A percentile compares a stretch with the other conserved stretches of the same genome.
Conservation (phyloP, 371 early-diverging fungal genomes). For the Batkoa obscura region DNA sequence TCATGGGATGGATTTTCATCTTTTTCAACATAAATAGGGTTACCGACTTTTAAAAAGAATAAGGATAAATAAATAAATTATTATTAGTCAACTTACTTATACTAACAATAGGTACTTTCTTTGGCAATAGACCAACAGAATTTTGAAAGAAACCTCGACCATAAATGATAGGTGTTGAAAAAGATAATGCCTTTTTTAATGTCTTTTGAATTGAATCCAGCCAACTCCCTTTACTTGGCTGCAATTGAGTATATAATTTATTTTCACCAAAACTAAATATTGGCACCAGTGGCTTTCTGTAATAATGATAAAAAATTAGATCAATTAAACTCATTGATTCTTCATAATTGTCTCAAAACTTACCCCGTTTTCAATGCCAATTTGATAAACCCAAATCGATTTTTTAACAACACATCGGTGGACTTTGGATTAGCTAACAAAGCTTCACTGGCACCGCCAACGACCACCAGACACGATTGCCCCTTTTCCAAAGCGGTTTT, state of each 20-base stretch:
- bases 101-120: constrained; percentile 25
- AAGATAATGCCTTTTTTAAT: constrained; percentile 8
- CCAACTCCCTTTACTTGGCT: too few relatives aligned
- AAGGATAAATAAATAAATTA: background rate
- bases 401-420: constrained; percentile 37
- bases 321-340: too few relatives aligned
- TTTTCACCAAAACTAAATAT: constrained; percentile 65
- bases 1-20: constrained; percentile 33
- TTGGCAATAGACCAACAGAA: constrained; percentile 32
- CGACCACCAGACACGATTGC: constrained; percentile 46
- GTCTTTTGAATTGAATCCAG: too few relatives aligned
- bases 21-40: constrained; percentile 33
- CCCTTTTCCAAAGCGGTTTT: too few relatives aligned
- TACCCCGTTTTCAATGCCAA: constrained; percentile 49
- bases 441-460: constrained; percentile 63
- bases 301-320: background rate
- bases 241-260: constrained; percentile 48
- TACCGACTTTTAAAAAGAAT: constrained; percentile 21
- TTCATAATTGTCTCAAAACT: background rate
- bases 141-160: constrained; percentile 49
- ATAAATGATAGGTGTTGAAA: constrained; percentile 33
- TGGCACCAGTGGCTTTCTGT: constrained; percentile 40
- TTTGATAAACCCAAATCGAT: constrained; percentile 60
- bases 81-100: constrained; percentile 18
- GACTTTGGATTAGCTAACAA: constrained; percentile 38